Evolutionary conservation across 768 basidiomycete species (phyloP), one percentile per base, ranked within the genome.

Genomic region (Russula emetica): DNA sequence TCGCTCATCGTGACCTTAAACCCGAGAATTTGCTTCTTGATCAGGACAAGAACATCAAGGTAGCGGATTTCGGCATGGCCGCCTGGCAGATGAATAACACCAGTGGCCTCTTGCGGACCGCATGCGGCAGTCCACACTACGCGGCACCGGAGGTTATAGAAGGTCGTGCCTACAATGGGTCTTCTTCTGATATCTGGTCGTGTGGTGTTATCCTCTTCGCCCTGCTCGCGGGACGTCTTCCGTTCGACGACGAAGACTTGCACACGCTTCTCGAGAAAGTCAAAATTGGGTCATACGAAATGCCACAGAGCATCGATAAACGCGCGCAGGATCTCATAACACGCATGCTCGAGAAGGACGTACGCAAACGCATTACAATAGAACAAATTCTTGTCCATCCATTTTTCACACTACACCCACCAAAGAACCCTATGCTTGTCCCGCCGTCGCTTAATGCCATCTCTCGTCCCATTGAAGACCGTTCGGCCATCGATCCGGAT

Each of bases 31-130:
- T 98, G 34, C 80, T 98, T 57, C 84, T 96, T 55, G 91, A 93
- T 77, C 78, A 82, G 44, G 78, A 91, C 70, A 83, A 82, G 67
- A 94, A 93, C 69, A 87, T 98, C 83, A 98, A 96, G 73, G 86
- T 98, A 38, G 94, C 92, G 2, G 95, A 98, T 76, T 95, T 97
- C 72, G 94, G 95, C n/a, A 94, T 97, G 91, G 94, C 94, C 4
- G 90, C 90, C 38, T 94, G 91, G 88, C 90, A 94, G 74, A 80
- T 77, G 28, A 82, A 83, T 64, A 79, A 81, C 55, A 79, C 76
- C 14, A 78, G 80, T 45, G 76, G 79, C 18, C 72, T 86, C 73
- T 80, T 97, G 55, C 82, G 82, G 70, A 97, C 94, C 0, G 88
- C 90, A 26, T 97, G 95, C 69, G 95, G 95, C 34, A 93, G 90